Conservation (phyloP, 108 stramenopile species). For the Cyclotella atomus region DNA sequence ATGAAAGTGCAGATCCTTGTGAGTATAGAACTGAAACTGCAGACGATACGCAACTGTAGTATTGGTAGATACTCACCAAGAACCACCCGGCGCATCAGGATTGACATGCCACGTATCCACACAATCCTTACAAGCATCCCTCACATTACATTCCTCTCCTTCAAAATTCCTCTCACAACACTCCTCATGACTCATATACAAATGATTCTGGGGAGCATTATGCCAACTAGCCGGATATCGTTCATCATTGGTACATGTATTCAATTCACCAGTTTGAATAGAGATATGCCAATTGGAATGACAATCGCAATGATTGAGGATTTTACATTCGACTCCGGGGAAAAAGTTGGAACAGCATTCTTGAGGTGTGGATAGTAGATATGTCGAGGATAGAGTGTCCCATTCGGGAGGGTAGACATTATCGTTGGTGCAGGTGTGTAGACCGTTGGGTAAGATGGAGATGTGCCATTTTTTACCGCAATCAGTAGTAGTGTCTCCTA, state of each 20-base stretch:
- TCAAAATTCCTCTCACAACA: background rate
- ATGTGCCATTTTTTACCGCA: too few species aligned
- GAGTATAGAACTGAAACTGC: background rate
- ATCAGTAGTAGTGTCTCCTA: too few species aligned
- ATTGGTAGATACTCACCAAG: background rate
- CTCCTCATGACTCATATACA: background rate
- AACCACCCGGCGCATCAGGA: background rate
- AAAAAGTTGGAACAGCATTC: too few species aligned
- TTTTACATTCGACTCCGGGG: too few species aligned
- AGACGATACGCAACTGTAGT: background rate
- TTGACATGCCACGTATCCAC: constrained; percentile 9
- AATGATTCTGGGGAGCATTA: background rate
- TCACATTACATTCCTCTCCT: background rate
- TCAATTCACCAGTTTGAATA: background rate
- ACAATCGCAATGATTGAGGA: too few species aligned
- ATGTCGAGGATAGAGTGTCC: too few species aligned
- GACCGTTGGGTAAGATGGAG: too few species aligned
- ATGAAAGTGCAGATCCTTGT: background rate
- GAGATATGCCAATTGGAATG: constrained; percentile 11
- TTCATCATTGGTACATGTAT: constrained; percentile 5
- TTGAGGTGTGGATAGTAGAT: too few species aligned
- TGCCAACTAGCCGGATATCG: background rate
- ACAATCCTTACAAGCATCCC: background rate
- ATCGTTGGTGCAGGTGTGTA: too few species aligned
- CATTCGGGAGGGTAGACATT: too few species aligned